phyloP scores from a whole-genome alignment of 1,284 basidiomycete species.

The Anthracocystis panici-leucophaei region DNA sequence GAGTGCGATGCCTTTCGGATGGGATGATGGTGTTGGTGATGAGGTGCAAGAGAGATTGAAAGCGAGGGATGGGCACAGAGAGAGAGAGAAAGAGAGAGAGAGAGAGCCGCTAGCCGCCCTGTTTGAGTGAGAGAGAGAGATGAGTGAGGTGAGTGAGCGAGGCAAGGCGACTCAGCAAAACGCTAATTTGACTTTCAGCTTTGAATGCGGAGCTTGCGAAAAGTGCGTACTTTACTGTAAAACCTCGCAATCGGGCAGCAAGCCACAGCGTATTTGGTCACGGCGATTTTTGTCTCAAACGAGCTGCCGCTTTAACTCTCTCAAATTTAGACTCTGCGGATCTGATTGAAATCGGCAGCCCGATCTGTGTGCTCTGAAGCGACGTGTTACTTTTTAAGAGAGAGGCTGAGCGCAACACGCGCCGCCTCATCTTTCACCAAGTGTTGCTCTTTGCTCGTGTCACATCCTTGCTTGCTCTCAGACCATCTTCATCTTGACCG shows the following conservation, averaged over 20 bases:
- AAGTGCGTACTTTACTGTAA: too few relatives aligned
- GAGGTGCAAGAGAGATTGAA: neutral
- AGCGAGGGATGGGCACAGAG: too few relatives aligned
- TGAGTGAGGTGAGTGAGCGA: neutral
- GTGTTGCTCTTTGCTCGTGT: conserved; percentile 9
- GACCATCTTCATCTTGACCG: conserved; percentile 2
- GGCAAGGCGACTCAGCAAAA: conserved; percentile 9
- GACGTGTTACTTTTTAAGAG: conserved; percentile 13
- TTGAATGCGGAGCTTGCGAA: too few relatives aligned
- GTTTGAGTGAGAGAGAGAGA: neutral
- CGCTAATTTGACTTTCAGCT: too few relatives aligned
- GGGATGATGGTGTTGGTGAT: neutral
- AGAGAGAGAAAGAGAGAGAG: neutral
- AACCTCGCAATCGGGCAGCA: neutral
- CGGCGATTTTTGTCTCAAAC: too few relatives aligned
- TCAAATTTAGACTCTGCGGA: neutral
- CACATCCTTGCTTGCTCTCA: neutral
- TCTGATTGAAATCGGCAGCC: neutral
- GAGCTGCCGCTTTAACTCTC: too few relatives aligned
- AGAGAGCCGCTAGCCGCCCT: conserved; percentile 3
- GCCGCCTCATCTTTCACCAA: conserved; percentile 1
- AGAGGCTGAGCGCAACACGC: conserved; percentile 6
- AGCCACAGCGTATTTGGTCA: neutral
- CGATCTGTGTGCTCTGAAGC: neutral
- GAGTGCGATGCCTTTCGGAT: neutral